Evolutionary conservation across 1,284 basidiomycete species (phyloP).

Genomic region (Ustilago crameri): DNA sequence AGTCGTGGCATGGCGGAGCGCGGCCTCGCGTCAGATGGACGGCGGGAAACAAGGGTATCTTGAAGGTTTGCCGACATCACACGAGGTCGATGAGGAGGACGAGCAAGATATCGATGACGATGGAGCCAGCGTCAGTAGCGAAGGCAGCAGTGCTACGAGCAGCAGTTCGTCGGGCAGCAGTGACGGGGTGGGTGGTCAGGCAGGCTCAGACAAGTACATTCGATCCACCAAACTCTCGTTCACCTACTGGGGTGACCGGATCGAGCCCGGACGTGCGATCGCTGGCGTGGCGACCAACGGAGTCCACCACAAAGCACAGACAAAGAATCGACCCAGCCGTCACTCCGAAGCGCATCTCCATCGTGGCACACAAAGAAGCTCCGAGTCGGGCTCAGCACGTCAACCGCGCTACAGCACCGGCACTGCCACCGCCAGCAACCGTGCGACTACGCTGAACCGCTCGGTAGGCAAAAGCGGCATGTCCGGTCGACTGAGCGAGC

Average conservation of each 20-base stretch:
- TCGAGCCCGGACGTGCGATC: conserved; percentile 43
- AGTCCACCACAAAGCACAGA: background rate
- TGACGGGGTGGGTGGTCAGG: conserved; percentile 44
- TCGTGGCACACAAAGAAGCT: conserved; percentile 3
- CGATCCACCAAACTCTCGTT: conserved; percentile 58
- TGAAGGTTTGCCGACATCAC: conserved; percentile 39
- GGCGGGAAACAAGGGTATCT: conserved; percentile 10
- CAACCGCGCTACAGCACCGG: conserved; percentile 18
- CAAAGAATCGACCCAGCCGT: background rate
- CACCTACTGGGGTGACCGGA: conserved; percentile 56
- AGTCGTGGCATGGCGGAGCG: conserved; percentile 50
- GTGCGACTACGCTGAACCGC: background rate
- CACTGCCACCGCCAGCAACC: conserved; percentile 1
- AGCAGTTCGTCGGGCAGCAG: conserved; percentile 28
- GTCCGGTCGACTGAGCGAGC: conserved; percentile 35
- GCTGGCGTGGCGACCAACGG: conserved; percentile 9
- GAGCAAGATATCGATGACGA: conserved; percentile 45
- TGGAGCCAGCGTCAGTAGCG: conserved; percentile 26
- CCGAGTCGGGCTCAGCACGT: conserved; percentile 8
- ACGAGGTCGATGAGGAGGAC: conserved; percentile 50
- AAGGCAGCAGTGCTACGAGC: conserved; percentile 14
- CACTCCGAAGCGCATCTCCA: conserved; percentile 2
- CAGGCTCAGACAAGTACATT: conserved; percentile 49
- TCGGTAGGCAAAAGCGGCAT: conserved; percentile 6
- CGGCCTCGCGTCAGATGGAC: conserved; percentile 7